Percentiles rank a stretch among this genome's conserved stretches.
Evolutionary conservation across 2,329 filamentous ascomycete genomes (phyloP).

Genomic region (Penicillium sp.): DNA sequence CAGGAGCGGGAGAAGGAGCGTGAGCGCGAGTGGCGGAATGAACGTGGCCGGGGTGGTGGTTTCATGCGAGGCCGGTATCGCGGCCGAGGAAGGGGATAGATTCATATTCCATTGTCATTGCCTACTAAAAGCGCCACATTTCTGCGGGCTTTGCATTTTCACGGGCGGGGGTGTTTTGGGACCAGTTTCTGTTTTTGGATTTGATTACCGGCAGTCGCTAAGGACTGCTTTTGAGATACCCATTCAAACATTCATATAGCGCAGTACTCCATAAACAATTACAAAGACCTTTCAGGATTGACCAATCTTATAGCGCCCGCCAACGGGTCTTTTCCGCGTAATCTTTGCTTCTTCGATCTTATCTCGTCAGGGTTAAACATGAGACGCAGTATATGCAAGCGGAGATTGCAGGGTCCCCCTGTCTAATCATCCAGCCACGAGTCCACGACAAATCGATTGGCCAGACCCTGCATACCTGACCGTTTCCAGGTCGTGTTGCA

Average conservation of each 20-base stretch:
- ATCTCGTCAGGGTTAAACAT: background rate
- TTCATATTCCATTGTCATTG: background rate
- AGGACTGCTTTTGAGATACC: conserved; percentile 2
- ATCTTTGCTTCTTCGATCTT: background rate
- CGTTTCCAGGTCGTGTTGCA: background rate
- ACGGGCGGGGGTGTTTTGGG: conserved; percentile 5
- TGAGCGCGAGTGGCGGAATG: conserved; percentile 55
- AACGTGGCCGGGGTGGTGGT: conserved; percentile 54
- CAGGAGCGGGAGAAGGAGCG: conserved; percentile 58
- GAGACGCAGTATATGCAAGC: background rate
- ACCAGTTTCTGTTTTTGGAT: background rate
- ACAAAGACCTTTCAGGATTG: no score
- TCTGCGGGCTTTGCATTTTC: conserved; percentile 10
- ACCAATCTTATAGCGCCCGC: no score
- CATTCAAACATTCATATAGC: background rate
- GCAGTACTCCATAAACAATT: background rate
- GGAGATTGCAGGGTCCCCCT: background rate
- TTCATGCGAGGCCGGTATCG: conserved; percentile 46
- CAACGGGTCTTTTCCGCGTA: background rate
- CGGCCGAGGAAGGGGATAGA: conserved; percentile 49
- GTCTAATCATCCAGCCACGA: background rate
- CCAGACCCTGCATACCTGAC: conserved; percentile 8
- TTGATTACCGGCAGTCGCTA: background rate
- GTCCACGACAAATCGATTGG: conserved; percentile 2
- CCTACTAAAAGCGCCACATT: background rate